Evolutionary conservation across 2,329 filamentous ascomycete genomes (phyloP), one percentile per base, ranked within the genome.

Genomic region (Penicillium sp.): DNA sequence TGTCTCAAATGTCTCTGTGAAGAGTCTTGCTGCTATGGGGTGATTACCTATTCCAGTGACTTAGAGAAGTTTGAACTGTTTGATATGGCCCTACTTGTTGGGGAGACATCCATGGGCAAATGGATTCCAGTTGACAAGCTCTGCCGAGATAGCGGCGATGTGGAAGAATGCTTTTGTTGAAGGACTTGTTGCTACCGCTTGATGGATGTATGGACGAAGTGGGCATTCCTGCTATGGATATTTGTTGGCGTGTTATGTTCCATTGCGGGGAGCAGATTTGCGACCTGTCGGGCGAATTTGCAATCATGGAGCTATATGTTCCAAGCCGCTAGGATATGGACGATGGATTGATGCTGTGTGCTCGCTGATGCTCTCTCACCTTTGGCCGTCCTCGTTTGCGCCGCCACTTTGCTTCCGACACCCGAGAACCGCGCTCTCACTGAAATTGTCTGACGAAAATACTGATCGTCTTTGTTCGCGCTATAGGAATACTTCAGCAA

Each of bases 401-500:
- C 54, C 58, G 57, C 60, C 54, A 57, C 61, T 55, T 53, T 54
- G 56, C 43, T 52, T 52, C 54, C 62, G 56, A 53, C 49, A 55
- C 54, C 57, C 56, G 57, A 59, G 54, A 43, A 49, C 52, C 53
- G 51, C 58, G 42, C 52, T 51, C 29, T 56, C 55, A 49, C 51
- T 53, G 29, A 60, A 58, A 43, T 50, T 57, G 35, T 59, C 60
- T 54, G 52, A 57, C 64, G 56, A 56, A 61, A 65, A 63, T 73
- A 74, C 74, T 76, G 62, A 76, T 75, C 60, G 56, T 65, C 54
- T 61, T 48, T 21, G 28, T 62, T 76, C 70, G 71, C 72, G 71
- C 72, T 72, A 72, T 88, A 98, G 93, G 93, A 98, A 76, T 98
- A 97, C 74, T 97, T 98, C 72, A 75, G 78, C 66, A 85, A 88